Evolutionary conservation across 805 yeast genomes (phyloP).

Genomic region (Metschnikowia arizonensis): DNA sequence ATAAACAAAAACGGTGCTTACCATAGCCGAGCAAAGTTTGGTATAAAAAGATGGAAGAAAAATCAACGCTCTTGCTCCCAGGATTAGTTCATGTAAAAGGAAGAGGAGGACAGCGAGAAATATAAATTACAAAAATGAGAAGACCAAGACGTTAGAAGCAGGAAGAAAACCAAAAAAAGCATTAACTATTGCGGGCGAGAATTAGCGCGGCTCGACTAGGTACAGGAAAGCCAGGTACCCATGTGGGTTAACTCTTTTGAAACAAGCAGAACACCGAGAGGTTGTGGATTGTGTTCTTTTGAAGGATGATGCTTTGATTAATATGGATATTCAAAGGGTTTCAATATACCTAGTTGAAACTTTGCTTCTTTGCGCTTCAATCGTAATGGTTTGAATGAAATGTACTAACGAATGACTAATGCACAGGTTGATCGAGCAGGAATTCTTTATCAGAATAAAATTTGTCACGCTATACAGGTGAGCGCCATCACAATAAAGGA

Average conservation of each 20-base stretch:
- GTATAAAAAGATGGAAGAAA: background rate
- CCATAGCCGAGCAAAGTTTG: conserved; percentile 3
- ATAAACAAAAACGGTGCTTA: background rate
- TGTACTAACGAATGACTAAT: background rate
- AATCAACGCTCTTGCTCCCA: background rate
- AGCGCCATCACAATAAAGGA: too few relatives aligned
- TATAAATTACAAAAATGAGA: conserved; percentile 1
- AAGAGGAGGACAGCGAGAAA: background rate
- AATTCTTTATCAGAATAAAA: too few relatives aligned
- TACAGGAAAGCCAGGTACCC: conserved; percentile 2
- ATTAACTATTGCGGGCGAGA: background rate
- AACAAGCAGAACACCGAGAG: background rate
- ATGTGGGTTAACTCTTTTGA: background rate
- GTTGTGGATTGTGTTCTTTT: background rate
- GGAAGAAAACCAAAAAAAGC: background rate
- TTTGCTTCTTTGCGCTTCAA: background rate
- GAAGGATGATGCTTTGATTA: background rate
- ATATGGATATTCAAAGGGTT: background rate
- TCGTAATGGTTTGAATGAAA: background rate
- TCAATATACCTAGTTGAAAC: background rate
- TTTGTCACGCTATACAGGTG: background rate
- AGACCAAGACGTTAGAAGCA: background rate
- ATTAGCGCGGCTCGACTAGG: background rate
- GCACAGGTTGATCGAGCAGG: conserved; percentile 2
- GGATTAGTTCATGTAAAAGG: conserved; percentile 1